Percentiles rank a stretch among this genome's conserved stretches.
Conservation (phyloP, 306 rosid genomes). For the Boehmeria nivea region DNA sequence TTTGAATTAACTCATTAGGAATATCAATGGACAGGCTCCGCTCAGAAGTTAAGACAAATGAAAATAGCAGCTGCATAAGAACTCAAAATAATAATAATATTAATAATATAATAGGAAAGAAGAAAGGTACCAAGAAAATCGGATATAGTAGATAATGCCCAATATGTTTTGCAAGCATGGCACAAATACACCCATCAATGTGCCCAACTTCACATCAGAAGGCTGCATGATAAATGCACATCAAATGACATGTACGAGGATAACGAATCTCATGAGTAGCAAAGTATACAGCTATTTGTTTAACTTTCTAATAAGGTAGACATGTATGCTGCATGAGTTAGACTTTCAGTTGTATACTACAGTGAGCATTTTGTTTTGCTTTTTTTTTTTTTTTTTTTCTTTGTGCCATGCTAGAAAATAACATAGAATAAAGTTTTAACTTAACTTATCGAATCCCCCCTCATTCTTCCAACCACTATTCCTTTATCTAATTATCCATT, state of each 20-base stretch:
- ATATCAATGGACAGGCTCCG: background rate
- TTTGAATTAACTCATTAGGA: background rate
- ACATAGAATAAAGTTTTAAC: background rate
- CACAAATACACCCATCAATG: constrained; percentile 97
- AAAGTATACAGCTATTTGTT: background rate
- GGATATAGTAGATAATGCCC: constrained; percentile 98
- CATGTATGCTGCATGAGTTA: background rate
- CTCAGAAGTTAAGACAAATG: background rate
- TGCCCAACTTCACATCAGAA: constrained; percentile 60
- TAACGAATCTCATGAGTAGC: background rate
- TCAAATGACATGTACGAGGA: constrained; percentile 17
- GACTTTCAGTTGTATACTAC: background rate
- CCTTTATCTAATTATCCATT: background rate
- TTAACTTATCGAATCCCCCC: background rate
- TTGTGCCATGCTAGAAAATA: background rate
- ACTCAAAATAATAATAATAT: background rate
- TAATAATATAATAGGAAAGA: background rate
- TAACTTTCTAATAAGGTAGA: background rate
- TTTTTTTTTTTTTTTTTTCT: too few relatives aligned
- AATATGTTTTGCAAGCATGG: constrained; percentile 93
- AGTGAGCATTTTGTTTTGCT: background rate
- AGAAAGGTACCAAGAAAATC: constrained; percentile 82
- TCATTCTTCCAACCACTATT: background rate
- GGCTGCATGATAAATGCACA: constrained; percentile 49
- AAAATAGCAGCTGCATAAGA: background rate